Evolutionary conservation across 2,329 filamentous ascomycete species (phyloP).

Genomic region (Colletotrichum sp.): DNA sequence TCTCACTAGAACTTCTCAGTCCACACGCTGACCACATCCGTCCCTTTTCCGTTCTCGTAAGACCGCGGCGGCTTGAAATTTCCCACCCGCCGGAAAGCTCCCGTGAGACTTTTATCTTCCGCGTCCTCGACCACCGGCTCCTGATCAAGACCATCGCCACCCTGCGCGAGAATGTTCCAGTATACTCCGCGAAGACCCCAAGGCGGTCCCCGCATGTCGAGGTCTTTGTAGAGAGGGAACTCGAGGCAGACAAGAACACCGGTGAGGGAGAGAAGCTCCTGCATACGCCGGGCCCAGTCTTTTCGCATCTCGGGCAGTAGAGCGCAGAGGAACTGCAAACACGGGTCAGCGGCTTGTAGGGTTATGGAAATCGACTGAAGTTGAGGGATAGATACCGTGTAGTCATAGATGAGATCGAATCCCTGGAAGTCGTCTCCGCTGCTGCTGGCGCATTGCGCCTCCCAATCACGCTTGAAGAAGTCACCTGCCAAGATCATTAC

Average conservation of each 20-base stretch:
- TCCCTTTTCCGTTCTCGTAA: background rate
- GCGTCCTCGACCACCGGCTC: background rate
- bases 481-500: background rate
- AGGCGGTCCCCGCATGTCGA: background rate
- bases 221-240: background rate
- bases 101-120: background rate
- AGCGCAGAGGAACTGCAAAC: background rate
- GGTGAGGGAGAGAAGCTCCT: background rate
- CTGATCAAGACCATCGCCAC: background rate
- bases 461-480: background rate
- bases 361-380: accelerated
- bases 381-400: background rate
- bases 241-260: background rate
- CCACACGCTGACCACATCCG: background rate
- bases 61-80: background rate
- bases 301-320: background rate
- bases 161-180: background rate
- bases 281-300: background rate
- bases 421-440: background rate
- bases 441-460: background rate
- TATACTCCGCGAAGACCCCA: background rate
- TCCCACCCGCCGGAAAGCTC: background rate
- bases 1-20: background rate
- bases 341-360: accelerated
- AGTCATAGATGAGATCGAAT: background rate